These are phyloP conservation scores for Saksenaea vasiformis DNA, from an alignment of 371 early-diverging fungal species.

Conservation along the genomic window DNA sequence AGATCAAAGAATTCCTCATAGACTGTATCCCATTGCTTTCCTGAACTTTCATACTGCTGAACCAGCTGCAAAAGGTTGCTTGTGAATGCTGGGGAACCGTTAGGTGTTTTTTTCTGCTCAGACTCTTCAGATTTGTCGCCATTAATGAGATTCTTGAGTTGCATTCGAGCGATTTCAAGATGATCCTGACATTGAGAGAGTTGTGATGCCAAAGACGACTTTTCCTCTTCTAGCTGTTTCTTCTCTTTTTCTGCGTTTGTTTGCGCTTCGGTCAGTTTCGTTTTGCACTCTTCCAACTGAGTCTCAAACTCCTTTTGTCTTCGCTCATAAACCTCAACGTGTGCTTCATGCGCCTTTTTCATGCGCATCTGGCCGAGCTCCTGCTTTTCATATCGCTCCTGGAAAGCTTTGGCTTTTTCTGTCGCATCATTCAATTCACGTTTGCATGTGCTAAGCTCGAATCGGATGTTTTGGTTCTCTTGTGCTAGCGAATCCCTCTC, in stretches of 20 bases:
- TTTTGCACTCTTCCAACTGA: constrained; percentile 6
- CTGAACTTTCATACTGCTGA: constrained; percentile 21
- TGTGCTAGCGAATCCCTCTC: constrained; percentile 10
- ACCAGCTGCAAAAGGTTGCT: constrained; percentile 18
- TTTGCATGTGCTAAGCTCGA: not conserved
- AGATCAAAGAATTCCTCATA: constrained; percentile 24
- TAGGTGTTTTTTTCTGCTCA: not conserved
- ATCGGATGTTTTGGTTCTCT: constrained; percentile 8
- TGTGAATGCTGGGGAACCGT: not conserved
- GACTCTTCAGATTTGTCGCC: not conserved
- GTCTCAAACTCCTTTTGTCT: constrained; percentile 13
- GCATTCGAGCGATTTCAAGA: constrained; percentile 12
- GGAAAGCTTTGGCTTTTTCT: constrained; percentile 2
- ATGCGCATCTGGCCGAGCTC: constrained; percentile 9
- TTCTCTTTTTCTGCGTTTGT: constrained; percentile 9
- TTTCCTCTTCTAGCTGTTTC: constrained; percentile 11
- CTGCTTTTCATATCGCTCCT: constrained; percentile 15
- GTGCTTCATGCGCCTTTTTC: constrained; percentile 13
- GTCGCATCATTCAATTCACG: constrained; percentile 10
- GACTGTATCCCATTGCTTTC: constrained; percentile 24
- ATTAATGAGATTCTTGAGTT: constrained; percentile 4
- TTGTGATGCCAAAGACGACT: constrained; percentile 10
- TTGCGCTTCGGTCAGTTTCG: constrained; percentile 11
- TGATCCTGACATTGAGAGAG: constrained; percentile 10
- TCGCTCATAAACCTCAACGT: constrained; percentile 17